Conservation (phyloP, 768 basidiomycete species). For the Russula foetens region DNA sequence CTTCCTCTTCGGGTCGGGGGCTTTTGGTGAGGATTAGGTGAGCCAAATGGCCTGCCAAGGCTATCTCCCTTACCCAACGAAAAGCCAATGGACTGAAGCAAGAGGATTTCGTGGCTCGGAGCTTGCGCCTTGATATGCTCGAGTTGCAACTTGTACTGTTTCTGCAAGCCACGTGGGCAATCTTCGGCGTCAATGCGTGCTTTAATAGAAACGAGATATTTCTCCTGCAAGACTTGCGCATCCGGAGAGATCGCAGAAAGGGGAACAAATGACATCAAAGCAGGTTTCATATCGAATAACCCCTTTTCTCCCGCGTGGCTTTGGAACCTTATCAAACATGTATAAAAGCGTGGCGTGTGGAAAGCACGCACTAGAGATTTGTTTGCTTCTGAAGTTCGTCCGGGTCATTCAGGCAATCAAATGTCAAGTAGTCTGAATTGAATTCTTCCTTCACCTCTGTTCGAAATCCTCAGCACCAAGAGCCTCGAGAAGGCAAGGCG, state of each 20-base stretch:
- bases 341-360: neutral
- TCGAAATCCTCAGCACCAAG: neutral
- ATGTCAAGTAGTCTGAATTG: neutral
- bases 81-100: neutral
- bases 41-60: accelerated
- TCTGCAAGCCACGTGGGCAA: constrained; percentile 6
- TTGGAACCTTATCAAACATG: neutral
- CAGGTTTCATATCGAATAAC: neutral
- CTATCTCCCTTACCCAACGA: neutral
- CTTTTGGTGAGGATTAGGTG: neutral
- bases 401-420: constrained; percentile 8
- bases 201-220: constrained; percentile 2
- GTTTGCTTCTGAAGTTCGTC: constrained; percentile 4
- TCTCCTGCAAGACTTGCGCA: constrained; percentile 3
- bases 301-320: neutral
- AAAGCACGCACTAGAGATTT: constrained; percentile 15
- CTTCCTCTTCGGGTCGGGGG: constrained; percentile 5
- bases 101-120: constrained; percentile 8
- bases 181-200: neutral
- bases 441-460: constrained; percentile 14
- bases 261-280: constrained; percentile 4
- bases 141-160: constrained; percentile 15
- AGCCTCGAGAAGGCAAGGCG: no score
- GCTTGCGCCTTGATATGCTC: constrained; percentile 1
- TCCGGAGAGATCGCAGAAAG: constrained; percentile 2